Conservation (phyloP, 179 eudicot species). For the Nepenthes alata region DNA sequence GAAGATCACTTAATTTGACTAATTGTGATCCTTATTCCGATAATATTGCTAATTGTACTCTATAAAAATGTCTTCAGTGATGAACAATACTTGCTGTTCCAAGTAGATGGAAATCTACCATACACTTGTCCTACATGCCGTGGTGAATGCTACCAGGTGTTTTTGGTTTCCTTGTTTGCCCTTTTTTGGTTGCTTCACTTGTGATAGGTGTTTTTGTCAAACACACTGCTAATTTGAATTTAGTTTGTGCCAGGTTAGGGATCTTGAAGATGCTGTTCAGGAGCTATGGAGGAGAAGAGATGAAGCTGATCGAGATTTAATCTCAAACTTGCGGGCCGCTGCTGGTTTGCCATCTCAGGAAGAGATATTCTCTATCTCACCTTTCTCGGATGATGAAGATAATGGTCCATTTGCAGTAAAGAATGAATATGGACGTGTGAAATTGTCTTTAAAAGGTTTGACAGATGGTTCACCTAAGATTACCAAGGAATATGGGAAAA, state of each 20-base stretch:
- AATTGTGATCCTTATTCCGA: background rate
- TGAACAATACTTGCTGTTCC: conserved; percentile 78
- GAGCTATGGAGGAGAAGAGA: conserved; percentile 94
- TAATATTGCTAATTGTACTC: conserved; percentile 8
- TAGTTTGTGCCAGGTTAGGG: conserved; percentile 39
- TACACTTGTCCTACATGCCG: conserved; percentile 91
- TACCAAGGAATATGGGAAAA: conserved; percentile 53
- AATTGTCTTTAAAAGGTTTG: conserved; percentile 59
- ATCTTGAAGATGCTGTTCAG: conserved; percentile 89
- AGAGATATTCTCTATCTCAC: conserved; percentile 78
- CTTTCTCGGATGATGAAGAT: conserved; percentile 94
- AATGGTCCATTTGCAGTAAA: conserved; percentile 32
- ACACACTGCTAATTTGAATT: background rate
- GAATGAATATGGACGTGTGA: conserved; percentile 54
- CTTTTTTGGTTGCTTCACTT: background rate
- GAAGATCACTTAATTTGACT: too few species aligned
- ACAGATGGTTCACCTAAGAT: conserved; percentile 66
- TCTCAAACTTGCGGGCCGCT: conserved; percentile 76
- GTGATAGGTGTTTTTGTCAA: background rate
- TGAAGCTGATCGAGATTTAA: conserved; percentile 65
- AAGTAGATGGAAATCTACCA: conserved; percentile 83
- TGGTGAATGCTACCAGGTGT: conserved; percentile 89
- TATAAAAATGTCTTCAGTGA: conserved; percentile 40
- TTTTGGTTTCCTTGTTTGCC: background rate
- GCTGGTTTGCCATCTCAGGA: conserved; percentile 92